phyloP scores from a whole-genome alignment of 129 eudicot genomes.

The Mikania micrantha region DNA sequence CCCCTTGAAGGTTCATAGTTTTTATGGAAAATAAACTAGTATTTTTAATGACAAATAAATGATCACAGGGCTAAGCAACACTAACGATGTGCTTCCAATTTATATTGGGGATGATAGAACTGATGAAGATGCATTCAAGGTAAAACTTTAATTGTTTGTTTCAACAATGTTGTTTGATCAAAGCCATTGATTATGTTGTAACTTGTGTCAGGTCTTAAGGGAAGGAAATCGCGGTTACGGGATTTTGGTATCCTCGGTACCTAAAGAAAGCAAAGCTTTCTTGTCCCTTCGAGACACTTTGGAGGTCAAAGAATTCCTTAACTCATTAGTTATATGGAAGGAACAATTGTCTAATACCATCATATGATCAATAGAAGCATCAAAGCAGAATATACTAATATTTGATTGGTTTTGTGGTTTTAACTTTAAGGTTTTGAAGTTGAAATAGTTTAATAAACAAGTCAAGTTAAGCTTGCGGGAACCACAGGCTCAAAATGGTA shows the following conservation, averaged over 20 bases:
- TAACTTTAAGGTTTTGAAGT: neutral
- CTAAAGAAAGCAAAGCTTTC: conserved; percentile 56
- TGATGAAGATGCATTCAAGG: conserved; percentile 95
- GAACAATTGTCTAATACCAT: conserved; percentile 10
- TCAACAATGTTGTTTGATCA: neutral
- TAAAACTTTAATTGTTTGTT: neutral
- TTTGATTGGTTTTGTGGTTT: neutral
- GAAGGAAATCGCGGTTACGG: conserved; percentile 53
- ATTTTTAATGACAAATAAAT: neutral
- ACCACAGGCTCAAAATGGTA: conserved; percentile 4
- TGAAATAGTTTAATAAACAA: conserved; percentile 7
- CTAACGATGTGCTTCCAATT: conserved; percentile 59
- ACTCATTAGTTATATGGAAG: conserved; percentile 48
- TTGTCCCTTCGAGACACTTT: conserved; percentile 58
- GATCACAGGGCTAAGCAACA: conserved; percentile 45
- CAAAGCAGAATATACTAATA: too few relatives aligned
- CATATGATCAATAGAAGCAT: neutral
- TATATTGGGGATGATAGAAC: conserved; percentile 88
- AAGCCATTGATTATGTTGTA: neutral
- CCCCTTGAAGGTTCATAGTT: too few relatives aligned
- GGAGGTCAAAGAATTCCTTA: conserved; percentile 65
- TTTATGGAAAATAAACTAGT: neutral
- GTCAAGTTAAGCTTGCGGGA: conserved; percentile 12
- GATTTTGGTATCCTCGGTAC: conserved; percentile 49
- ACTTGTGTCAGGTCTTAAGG: conserved; percentile 39